Percentiles rank a stretch among this genome's conserved stretches.
phyloP scores from a whole-genome alignment of 192 early-diverging fungal species.

The Kickxella alabastrina region DNA sequence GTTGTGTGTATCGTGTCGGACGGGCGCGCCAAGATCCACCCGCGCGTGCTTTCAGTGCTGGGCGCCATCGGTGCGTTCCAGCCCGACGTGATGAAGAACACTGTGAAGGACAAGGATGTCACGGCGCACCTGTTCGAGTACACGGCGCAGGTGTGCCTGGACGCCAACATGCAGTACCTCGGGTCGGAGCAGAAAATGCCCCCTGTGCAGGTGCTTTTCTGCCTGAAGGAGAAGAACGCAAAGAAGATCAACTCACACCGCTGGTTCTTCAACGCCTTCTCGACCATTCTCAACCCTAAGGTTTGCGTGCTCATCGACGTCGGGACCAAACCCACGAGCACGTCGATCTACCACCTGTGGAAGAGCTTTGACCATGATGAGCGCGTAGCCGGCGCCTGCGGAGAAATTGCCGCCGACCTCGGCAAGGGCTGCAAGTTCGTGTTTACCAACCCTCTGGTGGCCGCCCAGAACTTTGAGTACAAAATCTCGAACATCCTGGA shows the following conservation, averaged over 20 bases:
- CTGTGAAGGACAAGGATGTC: constrained; percentile 67
- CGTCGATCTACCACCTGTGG: constrained; percentile 89
- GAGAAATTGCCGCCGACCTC: constrained; percentile 86
- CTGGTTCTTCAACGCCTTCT: constrained; percentile 96
- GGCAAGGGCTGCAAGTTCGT: constrained; percentile 69
- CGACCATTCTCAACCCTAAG: constrained; percentile 73
- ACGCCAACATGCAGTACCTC: constrained; percentile 61
- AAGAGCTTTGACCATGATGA: constrained; percentile 83
- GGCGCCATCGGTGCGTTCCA: constrained; percentile 77
- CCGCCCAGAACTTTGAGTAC: constrained; percentile 98
- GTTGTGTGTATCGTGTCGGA: constrained; percentile 93
- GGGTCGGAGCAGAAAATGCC: constrained; percentile 66
- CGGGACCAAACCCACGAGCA: constrained; percentile 81
- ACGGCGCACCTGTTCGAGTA: constrained; percentile 87
- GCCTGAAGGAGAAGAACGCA: constrained; percentile 88
- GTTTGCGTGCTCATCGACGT: constrained; percentile 92
- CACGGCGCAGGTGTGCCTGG: constrained; percentile 73
- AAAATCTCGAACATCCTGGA: constrained; percentile 97
- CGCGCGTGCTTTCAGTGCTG: constrained; percentile 72
- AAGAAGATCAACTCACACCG: constrained; percentile 94
- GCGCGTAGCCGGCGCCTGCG: constrained; percentile 87
- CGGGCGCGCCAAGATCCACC: constrained; percentile 77
- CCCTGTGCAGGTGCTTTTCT: constrained; percentile 87
- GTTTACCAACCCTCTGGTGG: constrained; percentile 79
- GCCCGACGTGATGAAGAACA: constrained; percentile 65